phyloP scores from a whole-genome alignment of 257 asterid genomes.

The Anisodus acutangulus region DNA sequence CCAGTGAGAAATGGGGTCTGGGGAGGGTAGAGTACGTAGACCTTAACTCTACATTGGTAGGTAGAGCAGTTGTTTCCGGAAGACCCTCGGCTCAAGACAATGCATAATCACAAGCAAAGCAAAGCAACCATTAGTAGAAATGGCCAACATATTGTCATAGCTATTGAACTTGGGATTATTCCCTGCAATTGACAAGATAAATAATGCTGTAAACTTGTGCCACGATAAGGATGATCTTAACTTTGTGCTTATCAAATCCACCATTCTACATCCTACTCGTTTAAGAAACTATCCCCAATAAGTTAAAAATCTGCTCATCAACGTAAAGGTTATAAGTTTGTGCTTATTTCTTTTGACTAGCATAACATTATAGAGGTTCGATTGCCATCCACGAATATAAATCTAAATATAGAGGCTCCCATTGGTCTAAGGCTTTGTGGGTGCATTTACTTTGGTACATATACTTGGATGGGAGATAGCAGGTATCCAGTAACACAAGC shows the following conservation, averaged over 20 bases:
- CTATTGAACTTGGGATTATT: slow-evolving; percentile 69
- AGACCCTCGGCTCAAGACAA: too few relatives aligned
- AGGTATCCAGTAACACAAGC: background rate
- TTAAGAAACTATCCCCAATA: background rate
- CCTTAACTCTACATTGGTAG: too few relatives aligned
- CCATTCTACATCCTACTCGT: background rate
- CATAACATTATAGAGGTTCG: background rate
- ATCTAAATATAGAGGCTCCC: background rate
- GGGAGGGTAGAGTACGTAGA: too few relatives aligned
- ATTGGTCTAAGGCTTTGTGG: background rate
- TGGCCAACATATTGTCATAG: slow-evolving; percentile 75
- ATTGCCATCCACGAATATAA: background rate
- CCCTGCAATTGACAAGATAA: slow-evolving; percentile 56
- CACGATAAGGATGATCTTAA: slow-evolving; percentile 1
- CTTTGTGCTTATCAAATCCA: slow-evolving; percentile 17
- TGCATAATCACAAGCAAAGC: too few relatives aligned
- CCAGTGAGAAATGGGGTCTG: too few relatives aligned
- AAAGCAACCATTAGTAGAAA: slow-evolving; percentile 52
- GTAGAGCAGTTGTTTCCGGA: too few relatives aligned
- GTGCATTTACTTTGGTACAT: background rate
- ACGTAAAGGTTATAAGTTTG: background rate
- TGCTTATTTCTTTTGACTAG: slow-evolving; percentile 9
- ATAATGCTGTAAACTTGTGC: too few relatives aligned
- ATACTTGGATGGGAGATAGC: background rate
- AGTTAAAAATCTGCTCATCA: background rate